phyloP scores from a whole-genome alignment of 2,329 filamentous ascomycete genomes.

The Fusarium sp. region DNA sequence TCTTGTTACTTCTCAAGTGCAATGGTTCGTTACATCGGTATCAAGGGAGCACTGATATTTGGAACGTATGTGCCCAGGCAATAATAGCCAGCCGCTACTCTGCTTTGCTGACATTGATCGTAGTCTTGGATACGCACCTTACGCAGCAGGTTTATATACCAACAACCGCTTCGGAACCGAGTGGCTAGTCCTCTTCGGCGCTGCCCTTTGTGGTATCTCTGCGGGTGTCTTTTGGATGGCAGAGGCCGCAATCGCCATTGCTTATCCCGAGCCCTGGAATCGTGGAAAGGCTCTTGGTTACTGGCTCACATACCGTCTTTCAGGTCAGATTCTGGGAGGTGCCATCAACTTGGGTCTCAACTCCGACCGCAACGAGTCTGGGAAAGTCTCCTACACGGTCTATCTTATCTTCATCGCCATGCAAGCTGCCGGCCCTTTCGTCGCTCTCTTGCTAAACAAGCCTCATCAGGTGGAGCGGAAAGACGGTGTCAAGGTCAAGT shows the following conservation, averaged over 20 bases:
- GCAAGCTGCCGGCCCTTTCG: constrained; percentile 73
- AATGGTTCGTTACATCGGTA: constrained; percentile 74
- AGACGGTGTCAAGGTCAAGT: constrained; percentile 70
- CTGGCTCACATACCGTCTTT: constrained; percentile 70
- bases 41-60: constrained; percentile 76
- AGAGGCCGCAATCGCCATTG: constrained; percentile 77
- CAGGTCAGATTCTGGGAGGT: constrained; percentile 76
- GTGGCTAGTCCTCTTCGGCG: constrained; percentile 76
- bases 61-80: constrained; percentile 63
- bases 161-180: constrained; percentile 76
- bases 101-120: background rate
- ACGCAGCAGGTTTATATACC: constrained; percentile 75
- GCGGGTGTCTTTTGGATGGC: constrained; percentile 82
- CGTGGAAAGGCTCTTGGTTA: constrained; percentile 72
- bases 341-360: constrained; percentile 78
- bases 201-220: constrained; percentile 74
- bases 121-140: constrained; percentile 75
- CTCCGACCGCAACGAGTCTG: constrained; percentile 64
- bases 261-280: constrained; percentile 77
- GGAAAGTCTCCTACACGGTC: constrained; percentile 75
- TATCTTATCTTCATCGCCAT: constrained; percentile 77
- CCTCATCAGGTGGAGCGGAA: constrained; percentile 72
- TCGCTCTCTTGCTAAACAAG: constrained; percentile 69
- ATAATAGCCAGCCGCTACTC: too few relatives aligned
- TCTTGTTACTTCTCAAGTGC: constrained; percentile 74